phyloP scores from a whole-genome alignment of 164 flowering plant species.

The Magnolia sinica region DNA sequence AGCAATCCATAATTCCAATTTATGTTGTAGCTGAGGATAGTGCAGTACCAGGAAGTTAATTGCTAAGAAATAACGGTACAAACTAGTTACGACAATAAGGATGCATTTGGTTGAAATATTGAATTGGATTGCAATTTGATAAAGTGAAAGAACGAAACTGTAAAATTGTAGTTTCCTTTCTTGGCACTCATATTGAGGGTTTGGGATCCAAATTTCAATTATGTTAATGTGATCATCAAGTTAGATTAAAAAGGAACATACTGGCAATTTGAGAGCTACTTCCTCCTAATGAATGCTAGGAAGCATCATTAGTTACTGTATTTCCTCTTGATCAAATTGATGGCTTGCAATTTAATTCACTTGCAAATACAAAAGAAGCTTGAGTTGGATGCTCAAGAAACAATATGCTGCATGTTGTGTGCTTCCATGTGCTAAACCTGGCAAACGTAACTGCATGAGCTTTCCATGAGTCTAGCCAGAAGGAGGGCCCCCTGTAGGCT shows the following conservation, averaged over 20 bases:
- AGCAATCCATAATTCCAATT: conserved; percentile 97
- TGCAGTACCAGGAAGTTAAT: background rate
- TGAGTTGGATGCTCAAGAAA: no score
- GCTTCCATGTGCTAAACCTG: no score
- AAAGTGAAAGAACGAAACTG: background rate
- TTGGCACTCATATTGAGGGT: background rate
- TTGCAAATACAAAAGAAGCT: no score
- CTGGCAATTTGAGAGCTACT: background rate
- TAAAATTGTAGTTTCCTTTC: background rate
- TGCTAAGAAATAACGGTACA: background rate
- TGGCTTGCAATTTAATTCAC: no score
- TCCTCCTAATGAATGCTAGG: no score
- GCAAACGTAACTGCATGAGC: no score
- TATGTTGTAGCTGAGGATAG: conserved; percentile 57
- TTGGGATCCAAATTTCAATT: background rate
- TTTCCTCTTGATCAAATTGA: no score
- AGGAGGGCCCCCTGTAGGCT: no score
- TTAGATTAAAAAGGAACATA: background rate
- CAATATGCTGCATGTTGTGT: no score
- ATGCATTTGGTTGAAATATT: background rate
- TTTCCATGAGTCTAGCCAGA: no score
- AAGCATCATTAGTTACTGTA: no score
- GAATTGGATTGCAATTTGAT: background rate
- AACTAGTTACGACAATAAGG: background rate
- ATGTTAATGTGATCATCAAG: background rate